Evolutionary conservation across 768 basidiomycete genomes (phyloP), one percentile per base, ranked within the genome.

Genomic region (Suillus subluteus): DNA sequence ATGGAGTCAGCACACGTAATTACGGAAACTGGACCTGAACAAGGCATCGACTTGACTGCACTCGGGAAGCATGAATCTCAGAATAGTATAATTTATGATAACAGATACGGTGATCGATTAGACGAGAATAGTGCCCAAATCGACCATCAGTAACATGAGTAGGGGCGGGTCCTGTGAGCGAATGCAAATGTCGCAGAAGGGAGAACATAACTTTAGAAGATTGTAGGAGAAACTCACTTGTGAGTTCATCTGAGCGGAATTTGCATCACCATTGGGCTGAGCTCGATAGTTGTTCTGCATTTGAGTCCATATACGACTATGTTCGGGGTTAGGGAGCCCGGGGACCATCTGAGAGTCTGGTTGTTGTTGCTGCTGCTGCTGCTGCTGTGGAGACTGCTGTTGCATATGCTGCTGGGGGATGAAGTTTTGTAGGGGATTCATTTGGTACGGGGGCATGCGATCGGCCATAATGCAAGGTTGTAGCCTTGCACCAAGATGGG

Each of bases 401-500:
- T 75, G 78, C 66, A 82, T 78, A 56, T 79, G 81, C 43, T 79
- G 78, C 62, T 84, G 84, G 68, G 82, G 80, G 40, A 82, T 79
- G 71, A 85, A 75, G 66, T 69, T 78, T 65, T 80, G 76, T 66
- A 79, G 76, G 66, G 85, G 77, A 55, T 86, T 78, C 84, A 89
- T 86, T 71, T 81, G 68, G 75, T 87, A 88, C 77, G 81, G 82
- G 72, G 82, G 73, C 62, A 82, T 74, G 76, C 84, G 86, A 85
- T 90, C 87, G 74, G 88, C 87, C 88, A 88, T 88, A 78, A 79
- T 80, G 79, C 79, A 76, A 70, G 69, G 70, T 68, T 67, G 66
- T 63, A 70, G 68, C 73, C 66, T 69, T 72, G 68, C 67, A 71
- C 63, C 65, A 69, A 69, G 64, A 67, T 64, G 72, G 73, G 74